Conservation (phyloP, 192 early-diverging fungal genomes). For the Backusella luteola region DNA sequence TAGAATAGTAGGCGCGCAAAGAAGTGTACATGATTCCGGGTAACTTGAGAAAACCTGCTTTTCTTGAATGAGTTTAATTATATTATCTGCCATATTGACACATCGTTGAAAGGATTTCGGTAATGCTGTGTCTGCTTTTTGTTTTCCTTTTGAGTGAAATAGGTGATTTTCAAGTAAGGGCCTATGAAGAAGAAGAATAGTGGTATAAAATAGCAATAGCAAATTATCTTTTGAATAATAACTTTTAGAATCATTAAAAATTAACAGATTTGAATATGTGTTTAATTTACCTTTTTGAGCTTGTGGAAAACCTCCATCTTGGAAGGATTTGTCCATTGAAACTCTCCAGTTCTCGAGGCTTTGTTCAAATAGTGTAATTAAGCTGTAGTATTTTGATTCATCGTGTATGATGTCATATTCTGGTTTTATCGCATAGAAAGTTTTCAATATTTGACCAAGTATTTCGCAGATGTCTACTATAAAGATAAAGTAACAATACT, state of each 20-base stretch:
- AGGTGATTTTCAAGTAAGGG: constrained; percentile 33
- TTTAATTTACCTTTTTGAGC: constrained; percentile 19
- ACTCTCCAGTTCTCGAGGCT: constrained; percentile 23
- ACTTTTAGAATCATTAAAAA: background rate
- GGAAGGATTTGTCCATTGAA: constrained; percentile 16
- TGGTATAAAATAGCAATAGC: constrained; percentile 43
- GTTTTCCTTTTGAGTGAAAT: background rate
- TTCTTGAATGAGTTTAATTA: constrained; percentile 7
- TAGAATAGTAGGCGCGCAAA: background rate
- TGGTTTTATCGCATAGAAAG: constrained; percentile 45
- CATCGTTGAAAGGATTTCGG: constrained; percentile 13
- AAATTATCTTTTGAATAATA: background rate
- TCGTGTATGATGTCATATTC: constrained; percentile 34
- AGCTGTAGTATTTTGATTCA: constrained; percentile 37
- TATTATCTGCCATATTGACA: constrained; percentile 10
- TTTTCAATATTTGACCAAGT: constrained; percentile 43
- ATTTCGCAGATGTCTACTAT: constrained; percentile 50
- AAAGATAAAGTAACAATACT: constrained; percentile 41
- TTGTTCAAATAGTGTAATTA: constrained; percentile 35
- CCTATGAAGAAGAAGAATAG: constrained; percentile 44
- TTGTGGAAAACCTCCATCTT: background rate
- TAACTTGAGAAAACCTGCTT: background rate
- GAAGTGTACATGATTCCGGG: background rate
- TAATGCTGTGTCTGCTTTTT: background rate
- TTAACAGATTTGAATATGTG: background rate